Evolutionary conservation across 306 rosid species (phyloP).

Genomic region (Aeschynomene evenia): DNA sequence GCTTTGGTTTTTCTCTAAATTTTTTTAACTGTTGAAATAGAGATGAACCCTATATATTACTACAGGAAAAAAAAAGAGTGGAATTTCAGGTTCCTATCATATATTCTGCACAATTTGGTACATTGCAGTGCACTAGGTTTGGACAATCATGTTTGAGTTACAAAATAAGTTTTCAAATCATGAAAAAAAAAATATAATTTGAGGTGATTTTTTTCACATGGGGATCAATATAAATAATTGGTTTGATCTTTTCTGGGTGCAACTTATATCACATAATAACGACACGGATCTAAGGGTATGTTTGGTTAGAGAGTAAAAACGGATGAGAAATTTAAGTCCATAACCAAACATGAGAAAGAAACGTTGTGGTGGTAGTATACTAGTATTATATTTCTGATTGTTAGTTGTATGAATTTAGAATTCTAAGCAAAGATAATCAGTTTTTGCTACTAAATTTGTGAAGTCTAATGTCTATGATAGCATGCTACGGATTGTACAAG

Average conservation of each 20-base stretch:
- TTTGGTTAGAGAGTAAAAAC: too few relatives aligned
- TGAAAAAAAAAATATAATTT: neutral
- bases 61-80: neutral
- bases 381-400: neutral
- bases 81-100: neutral
- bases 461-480: too few relatives aligned
- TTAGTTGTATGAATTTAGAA: neutral
- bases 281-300: neutral
- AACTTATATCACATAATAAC: neutral
- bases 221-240: neutral
- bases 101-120: neutral
- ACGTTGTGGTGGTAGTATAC: neutral
- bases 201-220: neutral
- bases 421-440: neutral
- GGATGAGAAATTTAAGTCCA: too few relatives aligned
- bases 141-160: neutral
- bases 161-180: neutral
- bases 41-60: neutral
- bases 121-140: slow-evolving; percentile 8
- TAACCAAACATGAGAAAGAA: neutral
- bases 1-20: neutral
- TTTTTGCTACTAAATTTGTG: too few relatives aligned
- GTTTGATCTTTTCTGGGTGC: neutral
- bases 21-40: neutral
- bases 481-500: too few relatives aligned